phyloP scores from a whole-genome alignment of 2,329 filamentous ascomycete species.

The Fonsecaea pedrosoi region DNA sequence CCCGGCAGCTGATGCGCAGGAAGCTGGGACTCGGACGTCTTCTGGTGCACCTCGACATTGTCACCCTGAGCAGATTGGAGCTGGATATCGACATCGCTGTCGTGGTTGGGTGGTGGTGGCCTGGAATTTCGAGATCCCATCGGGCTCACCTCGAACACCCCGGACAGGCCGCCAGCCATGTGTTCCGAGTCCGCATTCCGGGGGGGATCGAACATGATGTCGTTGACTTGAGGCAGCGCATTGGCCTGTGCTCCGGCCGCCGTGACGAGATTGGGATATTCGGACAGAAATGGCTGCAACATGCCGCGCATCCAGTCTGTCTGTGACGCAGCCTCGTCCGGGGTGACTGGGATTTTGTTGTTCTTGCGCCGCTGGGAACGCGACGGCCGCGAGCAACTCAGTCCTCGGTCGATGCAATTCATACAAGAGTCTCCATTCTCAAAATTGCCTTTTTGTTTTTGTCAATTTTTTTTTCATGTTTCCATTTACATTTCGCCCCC shows the following conservation, averaged over 20 bases:
- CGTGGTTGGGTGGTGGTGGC: background rate
- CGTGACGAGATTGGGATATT: background rate
- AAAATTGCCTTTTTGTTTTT: background rate
- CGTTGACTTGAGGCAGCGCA: background rate
- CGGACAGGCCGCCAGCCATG: background rate
- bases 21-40: background rate
- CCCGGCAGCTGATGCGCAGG: background rate
- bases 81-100: background rate
- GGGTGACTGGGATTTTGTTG: background rate
- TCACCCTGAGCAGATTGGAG: background rate
- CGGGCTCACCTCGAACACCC: background rate
- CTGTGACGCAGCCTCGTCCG: background rate
- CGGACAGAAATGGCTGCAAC: background rate
- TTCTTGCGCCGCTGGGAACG: background rate
- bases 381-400: background rate
- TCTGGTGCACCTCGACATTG: background rate
- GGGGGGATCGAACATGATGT: background rate
- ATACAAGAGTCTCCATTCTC: conserved; percentile 35
- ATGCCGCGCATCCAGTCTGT: background rate
- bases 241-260: background rate
- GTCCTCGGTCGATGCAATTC: conserved; percentile 36
- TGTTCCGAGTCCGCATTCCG: background rate
- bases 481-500: background rate
- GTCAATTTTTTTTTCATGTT: no score
- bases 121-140: background rate